Evolutionary conservation across 495 filamentous ascomycete species (phyloP).

Genomic region (Hypoxylon fragiforme): DNA sequence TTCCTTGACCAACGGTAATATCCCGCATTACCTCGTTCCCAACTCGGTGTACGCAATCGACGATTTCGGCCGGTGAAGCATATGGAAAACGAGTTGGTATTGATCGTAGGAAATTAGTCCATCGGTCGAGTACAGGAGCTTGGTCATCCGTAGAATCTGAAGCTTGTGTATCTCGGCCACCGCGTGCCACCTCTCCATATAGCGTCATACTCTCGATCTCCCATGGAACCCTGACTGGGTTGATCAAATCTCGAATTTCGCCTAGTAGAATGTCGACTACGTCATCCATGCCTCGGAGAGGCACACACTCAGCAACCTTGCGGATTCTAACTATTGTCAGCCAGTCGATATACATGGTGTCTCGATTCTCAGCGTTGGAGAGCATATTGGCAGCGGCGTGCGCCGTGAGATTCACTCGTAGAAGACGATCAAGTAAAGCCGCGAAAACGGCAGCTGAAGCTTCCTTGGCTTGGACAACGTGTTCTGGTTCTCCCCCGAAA

Average conservation of each 20-base stretch:
- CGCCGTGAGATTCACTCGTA: constrained; percentile 89
- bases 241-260: constrained; percentile 73
- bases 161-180: constrained; percentile 32
- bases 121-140: constrained; percentile 84
- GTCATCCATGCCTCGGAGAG: constrained; percentile 65
- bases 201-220: constrained; percentile 58
- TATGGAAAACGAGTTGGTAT: constrained; percentile 77
- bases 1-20: constrained; percentile 77
- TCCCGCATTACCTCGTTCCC: constrained; percentile 73
- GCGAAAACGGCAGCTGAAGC: constrained; percentile 89
- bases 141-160: constrained; percentile 49
- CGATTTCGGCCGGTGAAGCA: constrained; percentile 63
- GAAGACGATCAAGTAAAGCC: constrained; percentile 76
- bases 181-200: constrained; percentile 56
- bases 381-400: constrained; percentile 81
- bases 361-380: constrained; percentile 69
- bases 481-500: constrained; percentile 77
- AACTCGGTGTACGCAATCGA: constrained; percentile 69
- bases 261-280: constrained; percentile 69
- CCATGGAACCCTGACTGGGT: constrained; percentile 60
- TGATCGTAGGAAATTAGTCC: constrained; percentile 78
- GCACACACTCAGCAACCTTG: constrained; percentile 64
- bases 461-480: constrained; percentile 83
- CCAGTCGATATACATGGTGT: constrained; percentile 95
- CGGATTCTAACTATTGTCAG: constrained; percentile 74